A percentile compares a stretch with the other conserved stretches of the same genome.
phyloP scores from a whole-genome alignment of 2,329 filamentous ascomycete species.

The Cladophialophora psammophila region DNA sequence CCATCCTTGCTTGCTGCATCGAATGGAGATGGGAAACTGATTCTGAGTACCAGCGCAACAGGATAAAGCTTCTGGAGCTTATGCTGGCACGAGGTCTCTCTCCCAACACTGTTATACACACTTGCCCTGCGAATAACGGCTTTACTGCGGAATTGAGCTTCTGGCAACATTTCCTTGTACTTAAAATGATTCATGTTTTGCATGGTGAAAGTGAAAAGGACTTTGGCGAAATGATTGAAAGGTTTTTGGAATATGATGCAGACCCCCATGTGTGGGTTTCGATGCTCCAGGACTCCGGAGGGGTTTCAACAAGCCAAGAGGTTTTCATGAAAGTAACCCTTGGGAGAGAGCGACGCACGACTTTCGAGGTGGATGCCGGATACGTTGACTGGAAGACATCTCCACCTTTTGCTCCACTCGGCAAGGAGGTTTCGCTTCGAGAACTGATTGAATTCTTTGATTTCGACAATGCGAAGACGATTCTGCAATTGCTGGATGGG shows the following conservation, averaged over 20 bases:
- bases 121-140: background rate
- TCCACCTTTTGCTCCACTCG: background rate
- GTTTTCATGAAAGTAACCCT: background rate
- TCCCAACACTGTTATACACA: background rate
- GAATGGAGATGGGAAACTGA: accelerated
- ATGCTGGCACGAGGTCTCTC: background rate
- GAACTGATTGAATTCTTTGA: background rate
- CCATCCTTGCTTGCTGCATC: background rate
- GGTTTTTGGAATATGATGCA: background rate
- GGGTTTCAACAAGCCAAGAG: no score
- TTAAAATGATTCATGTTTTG: background rate
- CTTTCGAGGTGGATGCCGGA: background rate
- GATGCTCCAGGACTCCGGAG: background rate
- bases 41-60: background rate
- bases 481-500: background rate
- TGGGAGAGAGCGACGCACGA: background rate
- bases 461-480: background rate
- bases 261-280: background rate
- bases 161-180: background rate
- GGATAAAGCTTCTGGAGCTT: background rate
- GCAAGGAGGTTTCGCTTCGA: background rate
- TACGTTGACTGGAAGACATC: no score
- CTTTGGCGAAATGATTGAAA: background rate
- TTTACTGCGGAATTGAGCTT: background rate
- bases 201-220: background rate